phyloP scores from a whole-genome alignment of 345 rosid genomes.

The Diplotaxis tenuifolia region DNA sequence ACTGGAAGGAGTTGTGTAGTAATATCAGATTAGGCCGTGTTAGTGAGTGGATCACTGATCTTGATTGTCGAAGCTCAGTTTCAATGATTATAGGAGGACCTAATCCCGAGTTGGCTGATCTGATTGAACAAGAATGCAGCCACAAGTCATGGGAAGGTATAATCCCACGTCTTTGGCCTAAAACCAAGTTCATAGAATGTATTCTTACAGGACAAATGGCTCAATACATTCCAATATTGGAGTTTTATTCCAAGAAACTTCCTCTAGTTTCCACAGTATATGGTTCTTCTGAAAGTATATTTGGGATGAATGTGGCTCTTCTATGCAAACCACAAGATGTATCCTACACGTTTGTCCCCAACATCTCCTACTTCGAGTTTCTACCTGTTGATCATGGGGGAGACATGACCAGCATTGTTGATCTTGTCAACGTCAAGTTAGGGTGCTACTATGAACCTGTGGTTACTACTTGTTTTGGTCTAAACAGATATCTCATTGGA shows the following conservation, averaged over 20 bases:
- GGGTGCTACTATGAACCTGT: constrained; percentile 2
- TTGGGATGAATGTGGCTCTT: background rate
- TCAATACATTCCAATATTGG: background rate
- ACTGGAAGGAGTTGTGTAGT: background rate
- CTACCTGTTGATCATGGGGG: background rate
- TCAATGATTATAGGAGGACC: background rate
- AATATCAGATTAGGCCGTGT: background rate
- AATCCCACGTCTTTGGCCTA: constrained; percentile 6
- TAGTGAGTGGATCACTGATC: constrained; percentile 4
- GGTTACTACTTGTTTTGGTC: background rate
- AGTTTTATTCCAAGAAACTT: background rate
- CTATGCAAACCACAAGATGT: constrained; percentile 10
- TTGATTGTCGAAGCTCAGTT: background rate
- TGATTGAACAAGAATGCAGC: constrained; percentile 3
- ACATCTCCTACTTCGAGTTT: constrained; percentile 5
- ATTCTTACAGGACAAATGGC: constrained; percentile 4
- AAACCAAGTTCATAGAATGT: background rate
- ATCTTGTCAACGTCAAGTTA: constrained; percentile 2
- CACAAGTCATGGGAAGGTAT: constrained; percentile 9
- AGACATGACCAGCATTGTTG: background rate
- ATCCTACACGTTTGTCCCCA: background rate
- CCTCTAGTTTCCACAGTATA: background rate
- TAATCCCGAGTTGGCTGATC: background rate
- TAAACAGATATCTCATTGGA: background rate
- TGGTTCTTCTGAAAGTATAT: background rate